These are phyloP conservation scores for Aaosphaeria pasadenensis DNA, from an alignment of 2,329 filamentous ascomycete species.

Conservation along the genomic window DNA sequence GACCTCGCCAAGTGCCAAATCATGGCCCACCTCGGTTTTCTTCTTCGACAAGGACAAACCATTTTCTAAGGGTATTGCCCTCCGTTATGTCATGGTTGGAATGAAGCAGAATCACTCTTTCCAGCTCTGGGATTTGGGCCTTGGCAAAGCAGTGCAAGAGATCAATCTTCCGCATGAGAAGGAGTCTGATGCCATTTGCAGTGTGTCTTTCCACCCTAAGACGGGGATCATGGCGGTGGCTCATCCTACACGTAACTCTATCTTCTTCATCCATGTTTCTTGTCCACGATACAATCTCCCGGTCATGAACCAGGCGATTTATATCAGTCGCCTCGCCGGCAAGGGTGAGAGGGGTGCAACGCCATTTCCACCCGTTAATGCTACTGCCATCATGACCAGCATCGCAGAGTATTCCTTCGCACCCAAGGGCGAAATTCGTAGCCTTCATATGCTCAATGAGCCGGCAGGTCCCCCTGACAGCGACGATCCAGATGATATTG, in stretches of 20 bases:
- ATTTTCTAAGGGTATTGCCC: slow-evolving; percentile 82
- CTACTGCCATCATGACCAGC: slow-evolving; percentile 95
- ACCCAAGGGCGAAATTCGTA: slow-evolving; percentile 81
- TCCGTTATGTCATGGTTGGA: slow-evolving; percentile 93
- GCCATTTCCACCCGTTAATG: slow-evolving; percentile 75
- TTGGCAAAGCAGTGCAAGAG: slow-evolving; percentile 94
- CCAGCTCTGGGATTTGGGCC: slow-evolving; percentile 95
- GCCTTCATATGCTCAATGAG: slow-evolving; percentile 79
- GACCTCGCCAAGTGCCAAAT: slow-evolving; percentile 84
- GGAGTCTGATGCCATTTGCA: slow-evolving; percentile 97
- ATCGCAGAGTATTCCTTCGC: slow-evolving; percentile 92
- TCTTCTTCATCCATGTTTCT: slow-evolving; percentile 95
- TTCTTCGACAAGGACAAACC: slow-evolving; percentile 95
- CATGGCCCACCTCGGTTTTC: slow-evolving; percentile 93
- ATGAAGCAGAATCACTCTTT: slow-evolving; percentile 99
- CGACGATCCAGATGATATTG: slow-evolving; percentile 61
- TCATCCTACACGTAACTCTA: slow-evolving; percentile 92
- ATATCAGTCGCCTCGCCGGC: slow-evolving; percentile 72
- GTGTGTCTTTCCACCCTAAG: slow-evolving; percentile 86
- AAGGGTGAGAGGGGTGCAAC: slow-evolving; percentile 50
- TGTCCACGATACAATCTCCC: slow-evolving; percentile 86
- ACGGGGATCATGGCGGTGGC: slow-evolving; percentile 94
- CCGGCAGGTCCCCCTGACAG: slow-evolving; percentile 60
- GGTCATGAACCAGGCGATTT: slow-evolving; percentile 81
- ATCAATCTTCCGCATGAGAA: slow-evolving; percentile 94